These are phyloP conservation scores for Quercus tomentella DNA, from an alignment of 331 rosid genomes.

Conservation along the genomic window DNA sequence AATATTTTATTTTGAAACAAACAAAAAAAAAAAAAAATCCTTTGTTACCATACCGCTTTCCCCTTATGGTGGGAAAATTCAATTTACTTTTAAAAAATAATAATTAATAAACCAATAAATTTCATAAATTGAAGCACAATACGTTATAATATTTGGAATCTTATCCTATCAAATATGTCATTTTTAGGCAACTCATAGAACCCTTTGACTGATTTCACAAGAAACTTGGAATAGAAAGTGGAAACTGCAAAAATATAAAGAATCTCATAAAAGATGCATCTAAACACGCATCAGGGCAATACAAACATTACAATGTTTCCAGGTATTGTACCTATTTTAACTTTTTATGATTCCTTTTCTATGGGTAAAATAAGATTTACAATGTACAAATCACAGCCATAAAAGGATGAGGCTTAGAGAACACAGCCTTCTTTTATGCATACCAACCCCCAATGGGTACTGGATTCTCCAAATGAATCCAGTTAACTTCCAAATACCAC, in stretches of 20 bases:
- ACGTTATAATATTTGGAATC: no score
- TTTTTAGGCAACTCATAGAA: no score
- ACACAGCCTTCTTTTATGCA: conserved; percentile 31
- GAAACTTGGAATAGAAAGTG: neutral
- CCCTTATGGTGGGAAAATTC: no score
- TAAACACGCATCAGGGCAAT: neutral
- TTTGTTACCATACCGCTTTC: no score
- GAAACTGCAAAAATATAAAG: neutral
- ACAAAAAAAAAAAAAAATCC: no score
- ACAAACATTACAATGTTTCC: neutral
- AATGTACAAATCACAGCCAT: conserved; percentile 1
- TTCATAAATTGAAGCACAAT: no score
- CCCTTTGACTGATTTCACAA: no score
- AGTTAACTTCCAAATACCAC: neutral
- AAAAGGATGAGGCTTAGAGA: conserved; percentile 26
- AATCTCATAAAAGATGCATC: neutral
- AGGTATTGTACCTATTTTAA: neutral
- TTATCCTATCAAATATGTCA: no score
- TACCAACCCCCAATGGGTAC: conserved; percentile 21
- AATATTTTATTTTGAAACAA: no score
- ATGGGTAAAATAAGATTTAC: conserved; percentile 6
- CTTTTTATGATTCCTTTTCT: neutral
- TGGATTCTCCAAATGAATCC: neutral
- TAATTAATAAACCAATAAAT: no score
- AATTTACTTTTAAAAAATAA: no score